Percentiles rank a stretch among this genome's conserved stretches.
phyloP scores from a whole-genome alignment of 805 yeast species.

The Candida morakotiae region DNA sequence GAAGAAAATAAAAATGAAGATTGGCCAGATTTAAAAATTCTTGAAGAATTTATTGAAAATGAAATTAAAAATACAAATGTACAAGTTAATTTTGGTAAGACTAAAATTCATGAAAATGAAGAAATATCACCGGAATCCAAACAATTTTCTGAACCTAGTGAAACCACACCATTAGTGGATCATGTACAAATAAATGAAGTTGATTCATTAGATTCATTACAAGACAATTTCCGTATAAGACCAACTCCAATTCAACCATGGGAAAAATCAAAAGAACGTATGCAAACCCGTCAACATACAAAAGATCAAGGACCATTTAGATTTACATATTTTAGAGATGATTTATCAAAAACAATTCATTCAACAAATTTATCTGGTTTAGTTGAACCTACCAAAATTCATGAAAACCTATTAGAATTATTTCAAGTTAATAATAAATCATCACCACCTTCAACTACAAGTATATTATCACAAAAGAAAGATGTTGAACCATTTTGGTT shows the following conservation, averaged over 20 bases:
- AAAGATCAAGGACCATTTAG: conserved; percentile 38
- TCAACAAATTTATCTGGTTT: conserved; percentile 85
- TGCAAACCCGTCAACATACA: conserved; percentile 8
- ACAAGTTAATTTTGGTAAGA: conserved; percentile 7
- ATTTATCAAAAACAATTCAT: conserved; percentile 83
- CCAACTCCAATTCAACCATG: conserved; percentile 77
- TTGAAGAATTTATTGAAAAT: conserved; percentile 63
- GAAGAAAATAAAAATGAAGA: conserved; percentile 17
- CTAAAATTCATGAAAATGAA: conserved; percentile 4
- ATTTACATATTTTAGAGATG: conserved; percentile 90
- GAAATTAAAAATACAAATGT: conserved; percentile 4
- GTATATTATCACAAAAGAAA: conserved; percentile 1
- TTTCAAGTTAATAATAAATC: conserved; percentile 18
- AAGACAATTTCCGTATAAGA: conserved; percentile 50
- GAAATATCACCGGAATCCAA: too few species aligned
- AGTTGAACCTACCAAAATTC: conserved; percentile 5
- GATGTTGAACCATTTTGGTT: conserved; percentile 57
- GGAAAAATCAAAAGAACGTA: conserved; percentile 38
- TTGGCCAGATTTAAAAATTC: conserved; percentile 83
- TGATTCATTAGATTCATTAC: conserved; percentile 35
- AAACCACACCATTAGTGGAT: conserved; percentile 26
- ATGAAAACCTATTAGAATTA: conserved; percentile 16
- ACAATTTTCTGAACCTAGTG: conserved; percentile 15
- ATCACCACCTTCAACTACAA: conserved; percentile 10
- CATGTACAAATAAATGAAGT: conserved; percentile 30